Conservation (phyloP, 2,329 filamentous ascomycete genomes). For the Fusarium papillatum region DNA sequence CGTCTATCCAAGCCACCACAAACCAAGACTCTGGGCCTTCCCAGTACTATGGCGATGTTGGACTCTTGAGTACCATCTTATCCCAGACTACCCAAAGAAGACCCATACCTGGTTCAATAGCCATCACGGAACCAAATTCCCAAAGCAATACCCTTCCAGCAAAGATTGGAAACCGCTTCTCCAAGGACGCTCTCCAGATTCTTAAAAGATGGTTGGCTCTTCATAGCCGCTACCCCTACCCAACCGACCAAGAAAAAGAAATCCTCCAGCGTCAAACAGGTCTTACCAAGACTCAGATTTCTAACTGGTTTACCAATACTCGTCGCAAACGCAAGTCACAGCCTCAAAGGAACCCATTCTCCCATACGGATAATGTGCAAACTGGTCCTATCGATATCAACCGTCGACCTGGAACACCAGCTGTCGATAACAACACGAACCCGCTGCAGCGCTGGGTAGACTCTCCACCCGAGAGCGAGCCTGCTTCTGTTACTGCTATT, state of each 20-base stretch:
- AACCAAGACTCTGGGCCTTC: background rate
- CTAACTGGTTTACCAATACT: background rate
- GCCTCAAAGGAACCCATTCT: background rate
- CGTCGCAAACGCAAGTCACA: background rate
- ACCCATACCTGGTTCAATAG: background rate
- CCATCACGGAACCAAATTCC: background rate
- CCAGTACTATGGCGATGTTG: background rate
- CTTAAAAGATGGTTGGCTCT: background rate
- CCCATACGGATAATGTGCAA: slow-evolving; percentile 58
- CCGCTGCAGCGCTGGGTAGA: background rate
- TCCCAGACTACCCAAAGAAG: background rate
- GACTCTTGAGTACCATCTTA: background rate
- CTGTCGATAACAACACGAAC: background rate
- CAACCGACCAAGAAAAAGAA: background rate
- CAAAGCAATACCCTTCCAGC: background rate
- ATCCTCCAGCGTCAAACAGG: background rate
- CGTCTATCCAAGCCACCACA: background rate
- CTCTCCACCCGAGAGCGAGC: background rate
- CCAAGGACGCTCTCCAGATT: background rate
- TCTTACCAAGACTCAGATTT: background rate
- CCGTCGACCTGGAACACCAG: background rate
- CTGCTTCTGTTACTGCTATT: background rate
- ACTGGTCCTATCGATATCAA: slow-evolving; percentile 58
- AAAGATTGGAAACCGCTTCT: background rate
- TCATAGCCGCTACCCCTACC: background rate